Evolutionary conservation across 2,329 filamentous ascomycete genomes (phyloP).

Genomic region (Dothistroma septosporum): DNA sequence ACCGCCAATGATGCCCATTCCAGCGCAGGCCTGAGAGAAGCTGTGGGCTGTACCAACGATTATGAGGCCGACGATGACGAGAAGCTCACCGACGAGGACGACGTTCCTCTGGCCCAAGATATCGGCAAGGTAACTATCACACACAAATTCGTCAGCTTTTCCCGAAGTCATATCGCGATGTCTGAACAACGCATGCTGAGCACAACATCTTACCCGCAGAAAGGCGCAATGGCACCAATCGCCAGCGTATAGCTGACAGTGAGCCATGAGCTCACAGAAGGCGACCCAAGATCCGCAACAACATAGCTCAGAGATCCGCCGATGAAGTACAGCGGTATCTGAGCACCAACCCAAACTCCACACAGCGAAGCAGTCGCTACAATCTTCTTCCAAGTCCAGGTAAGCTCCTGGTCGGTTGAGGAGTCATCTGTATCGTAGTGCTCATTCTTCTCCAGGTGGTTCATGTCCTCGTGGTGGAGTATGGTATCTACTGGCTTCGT

Average conservation of each 20-base stretch:
- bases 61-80: slow-evolving; percentile 11
- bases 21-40: slow-evolving; percentile 12
- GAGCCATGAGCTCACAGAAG: slow-evolving; percentile 12
- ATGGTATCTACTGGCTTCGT: neutral
- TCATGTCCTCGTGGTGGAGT: neutral
- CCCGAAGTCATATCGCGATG: no score
- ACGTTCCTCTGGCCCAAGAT: slow-evolving; percentile 14
- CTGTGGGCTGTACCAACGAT: slow-evolving; percentile 14
- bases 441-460: neutral
- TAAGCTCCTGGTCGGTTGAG: neutral
- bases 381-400: slow-evolving; percentile 6
- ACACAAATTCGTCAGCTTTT: no score
- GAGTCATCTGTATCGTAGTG: neutral
- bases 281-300: slow-evolving; percentile 12
- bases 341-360: slow-evolving; percentile 11
- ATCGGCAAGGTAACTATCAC: slow-evolving; percentile 12
- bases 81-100: slow-evolving; percentile 8
- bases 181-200: no score
- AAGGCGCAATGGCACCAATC: slow-evolving; percentile 15
- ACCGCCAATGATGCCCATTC: slow-evolving; percentile 12
- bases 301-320: slow-evolving; percentile 13
- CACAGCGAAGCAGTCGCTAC: slow-evolving; percentile 8
- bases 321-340: slow-evolving; percentile 15
- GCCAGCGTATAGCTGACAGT: slow-evolving; percentile 15
- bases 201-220: slow-evolving; percentile 2